Evolutionary conservation across 2,329 filamentous ascomycete species (phyloP).

Genomic region (Neoscytalidium dimidiatum): DNA sequence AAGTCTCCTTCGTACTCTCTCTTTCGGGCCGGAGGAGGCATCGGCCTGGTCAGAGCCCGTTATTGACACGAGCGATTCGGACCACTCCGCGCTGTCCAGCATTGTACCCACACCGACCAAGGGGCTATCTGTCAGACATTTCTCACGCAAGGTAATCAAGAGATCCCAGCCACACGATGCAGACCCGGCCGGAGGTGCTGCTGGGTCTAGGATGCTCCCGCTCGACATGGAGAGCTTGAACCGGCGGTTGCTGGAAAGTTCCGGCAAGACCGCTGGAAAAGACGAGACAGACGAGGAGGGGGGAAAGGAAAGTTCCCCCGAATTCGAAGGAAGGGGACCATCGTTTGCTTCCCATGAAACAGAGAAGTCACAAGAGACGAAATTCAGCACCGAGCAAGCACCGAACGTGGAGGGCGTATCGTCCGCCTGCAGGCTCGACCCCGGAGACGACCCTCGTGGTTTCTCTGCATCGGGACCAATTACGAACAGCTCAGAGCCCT

Average conservation of each 20-base stretch:
- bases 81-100: slow-evolving; percentile 3
- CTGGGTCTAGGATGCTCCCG: neutral
- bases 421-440: neutral
- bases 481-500: neutral
- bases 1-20: neutral
- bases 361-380: neutral
- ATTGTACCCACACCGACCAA: slow-evolving; percentile 7
- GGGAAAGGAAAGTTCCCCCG: neutral
- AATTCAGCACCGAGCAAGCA: neutral
- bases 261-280: neutral
- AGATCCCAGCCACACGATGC: neutral
- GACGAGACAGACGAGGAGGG: neutral
- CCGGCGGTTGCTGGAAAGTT: neutral
- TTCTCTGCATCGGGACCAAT: neutral
- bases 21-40: slow-evolving; percentile 1
- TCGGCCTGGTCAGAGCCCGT: slow-evolving; percentile 8
- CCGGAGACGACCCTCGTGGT: neutral
- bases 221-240: neutral
- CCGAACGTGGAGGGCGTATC: neutral
- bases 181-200: neutral
- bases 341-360: neutral
- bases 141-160: neutral
- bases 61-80: neutral
- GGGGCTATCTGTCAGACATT: neutral
- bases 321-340: neutral